Evolutionary conservation across 306 rosid species (phyloP).

Genomic region (Pterocarpus santalinus): DNA sequence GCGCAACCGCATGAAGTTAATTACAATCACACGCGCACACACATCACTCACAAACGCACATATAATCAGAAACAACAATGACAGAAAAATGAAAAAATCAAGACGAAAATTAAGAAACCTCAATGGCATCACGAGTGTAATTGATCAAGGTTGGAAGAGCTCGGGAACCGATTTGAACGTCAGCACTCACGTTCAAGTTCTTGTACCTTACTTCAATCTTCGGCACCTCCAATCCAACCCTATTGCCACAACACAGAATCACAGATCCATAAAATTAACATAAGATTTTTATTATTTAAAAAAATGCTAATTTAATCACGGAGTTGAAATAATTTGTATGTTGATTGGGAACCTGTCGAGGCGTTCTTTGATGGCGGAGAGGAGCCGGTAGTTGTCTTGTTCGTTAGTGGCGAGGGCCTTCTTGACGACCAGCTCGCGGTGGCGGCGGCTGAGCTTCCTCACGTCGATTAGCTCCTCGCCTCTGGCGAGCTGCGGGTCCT

Average conservation of each 20-base stretch:
- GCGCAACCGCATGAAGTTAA: neutral
- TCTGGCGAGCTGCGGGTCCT: neutral
- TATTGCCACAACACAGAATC: constrained; percentile 37
- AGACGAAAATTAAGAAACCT: constrained; percentile 53
- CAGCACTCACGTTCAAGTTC: constrained; percentile 64
- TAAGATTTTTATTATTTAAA: neutral
- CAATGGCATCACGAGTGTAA: constrained; percentile 56
- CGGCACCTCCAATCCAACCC: constrained; percentile 77
- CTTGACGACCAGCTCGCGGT: constrained; percentile 75
- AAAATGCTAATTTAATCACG: no score
- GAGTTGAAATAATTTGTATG: no score
- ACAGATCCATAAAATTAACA: neutral
- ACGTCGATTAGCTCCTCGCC: constrained; percentile 63
- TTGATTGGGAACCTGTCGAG: constrained; percentile 54
- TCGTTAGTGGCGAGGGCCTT: constrained; percentile 80
- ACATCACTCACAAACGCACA: neutral
- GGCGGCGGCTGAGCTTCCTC: constrained; percentile 59
- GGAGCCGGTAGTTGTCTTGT: constrained; percentile 75
- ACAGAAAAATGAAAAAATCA: neutral
- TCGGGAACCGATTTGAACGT: constrained; percentile 76
- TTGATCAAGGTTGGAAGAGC: constrained; percentile 85
- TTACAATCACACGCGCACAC: neutral
- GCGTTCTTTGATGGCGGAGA: constrained; percentile 78
- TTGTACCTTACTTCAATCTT: constrained; percentile 70
- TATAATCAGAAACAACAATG: neutral